These are phyloP conservation scores for Coemansia sp. DNA, from an alignment of 192 early-diverging fungal species.

Conservation along the genomic window DNA sequence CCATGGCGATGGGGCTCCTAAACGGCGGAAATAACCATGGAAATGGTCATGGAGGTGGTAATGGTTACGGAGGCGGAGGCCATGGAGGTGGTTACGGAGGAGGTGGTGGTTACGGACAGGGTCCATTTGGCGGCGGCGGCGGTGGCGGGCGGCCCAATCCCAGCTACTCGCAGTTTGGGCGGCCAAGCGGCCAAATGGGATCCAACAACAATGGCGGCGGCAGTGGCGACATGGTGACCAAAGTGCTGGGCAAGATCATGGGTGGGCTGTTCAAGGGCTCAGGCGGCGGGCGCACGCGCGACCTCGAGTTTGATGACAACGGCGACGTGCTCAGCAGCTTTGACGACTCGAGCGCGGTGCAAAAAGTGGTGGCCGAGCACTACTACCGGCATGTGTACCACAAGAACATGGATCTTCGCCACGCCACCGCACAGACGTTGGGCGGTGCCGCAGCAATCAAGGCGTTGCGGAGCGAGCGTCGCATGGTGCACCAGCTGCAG, in stretches of 20 bases:
- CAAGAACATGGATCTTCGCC: conserved; percentile 34
- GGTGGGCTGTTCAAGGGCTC: conserved; percentile 35
- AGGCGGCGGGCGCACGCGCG: conserved; percentile 21
- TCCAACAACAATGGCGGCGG: conserved; percentile 7
- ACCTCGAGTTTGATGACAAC: conserved; percentile 19
- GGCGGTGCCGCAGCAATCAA: conserved; percentile 46
- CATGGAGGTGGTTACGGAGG: conserved; percentile 44
- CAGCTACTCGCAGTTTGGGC: conserved; percentile 13
- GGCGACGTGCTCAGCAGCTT: conserved; percentile 29
- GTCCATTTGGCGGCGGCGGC: conserved; percentile 10
- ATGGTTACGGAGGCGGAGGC: conserved; percentile 3
- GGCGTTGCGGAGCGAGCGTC: conserved; percentile 27
- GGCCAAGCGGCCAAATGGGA: conserved; percentile 17
- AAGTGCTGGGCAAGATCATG: conserved; percentile 46
- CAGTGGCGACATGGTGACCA: conserved; percentile 22
- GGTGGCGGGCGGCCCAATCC: conserved; percentile 9
- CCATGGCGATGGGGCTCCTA: not conserved
- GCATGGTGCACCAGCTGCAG: conserved; percentile 21
- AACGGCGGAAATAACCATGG: conserved; percentile 3
- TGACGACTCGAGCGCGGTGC: conserved; percentile 37
- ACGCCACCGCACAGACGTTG: conserved; percentile 30
- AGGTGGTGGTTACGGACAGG: conserved; percentile 46
- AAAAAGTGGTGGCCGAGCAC: conserved; percentile 40
- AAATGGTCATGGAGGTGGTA: not conserved
- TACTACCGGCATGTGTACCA: conserved; percentile 46